Percentiles rank a stretch among this genome's conserved stretches.
These are phyloP conservation scores for Coccomyxa subellipsoidea DNA, from an alignment of 163 green algal genomes.

Conservation along the genomic window DNA sequence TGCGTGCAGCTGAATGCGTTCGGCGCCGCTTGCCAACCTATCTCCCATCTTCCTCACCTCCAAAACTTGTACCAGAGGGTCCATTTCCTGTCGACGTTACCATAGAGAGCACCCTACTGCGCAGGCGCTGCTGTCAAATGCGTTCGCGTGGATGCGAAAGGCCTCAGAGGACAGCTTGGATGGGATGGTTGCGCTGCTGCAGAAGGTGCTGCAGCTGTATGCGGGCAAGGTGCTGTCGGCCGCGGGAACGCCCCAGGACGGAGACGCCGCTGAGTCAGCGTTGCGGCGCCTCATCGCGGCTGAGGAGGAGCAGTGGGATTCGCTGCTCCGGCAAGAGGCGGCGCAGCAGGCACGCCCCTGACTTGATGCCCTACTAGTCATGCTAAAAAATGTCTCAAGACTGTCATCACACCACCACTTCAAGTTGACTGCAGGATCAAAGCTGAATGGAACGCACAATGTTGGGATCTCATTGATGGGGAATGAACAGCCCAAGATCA, in stretches of 20 bases:
- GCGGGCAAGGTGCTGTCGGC: conserved; percentile 54
- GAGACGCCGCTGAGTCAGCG: neutral
- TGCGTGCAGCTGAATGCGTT: too few relatives aligned
- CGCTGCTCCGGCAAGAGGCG: neutral
- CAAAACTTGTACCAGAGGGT: too few relatives aligned
- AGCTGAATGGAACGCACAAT: too few relatives aligned
- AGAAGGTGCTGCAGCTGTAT: conserved; percentile 88
- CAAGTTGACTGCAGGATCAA: too few relatives aligned
- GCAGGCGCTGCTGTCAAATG: conserved; percentile 82
- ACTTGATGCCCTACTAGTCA: neutral
- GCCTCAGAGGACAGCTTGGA: conserved; percentile 55
- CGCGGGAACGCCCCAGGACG: neutral
- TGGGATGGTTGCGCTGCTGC: conserved; percentile 62
- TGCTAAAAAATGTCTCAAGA: too few relatives aligned
- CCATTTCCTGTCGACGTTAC: too few relatives aligned
- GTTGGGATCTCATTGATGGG: too few relatives aligned
- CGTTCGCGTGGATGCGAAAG: conserved; percentile 87
- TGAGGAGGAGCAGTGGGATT: conserved; percentile 17
- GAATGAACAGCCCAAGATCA: too few relatives aligned
- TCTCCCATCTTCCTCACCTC: too few relatives aligned
- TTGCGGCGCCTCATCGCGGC: conserved; percentile 26
- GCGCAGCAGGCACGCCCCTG: neutral
- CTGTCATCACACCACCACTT: too few relatives aligned
- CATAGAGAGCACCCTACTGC: too few relatives aligned
- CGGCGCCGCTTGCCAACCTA: too few relatives aligned